phyloP scores from a whole-genome alignment of 495 filamentous ascomycete species.

The Saxispiralis lemnorum region DNA sequence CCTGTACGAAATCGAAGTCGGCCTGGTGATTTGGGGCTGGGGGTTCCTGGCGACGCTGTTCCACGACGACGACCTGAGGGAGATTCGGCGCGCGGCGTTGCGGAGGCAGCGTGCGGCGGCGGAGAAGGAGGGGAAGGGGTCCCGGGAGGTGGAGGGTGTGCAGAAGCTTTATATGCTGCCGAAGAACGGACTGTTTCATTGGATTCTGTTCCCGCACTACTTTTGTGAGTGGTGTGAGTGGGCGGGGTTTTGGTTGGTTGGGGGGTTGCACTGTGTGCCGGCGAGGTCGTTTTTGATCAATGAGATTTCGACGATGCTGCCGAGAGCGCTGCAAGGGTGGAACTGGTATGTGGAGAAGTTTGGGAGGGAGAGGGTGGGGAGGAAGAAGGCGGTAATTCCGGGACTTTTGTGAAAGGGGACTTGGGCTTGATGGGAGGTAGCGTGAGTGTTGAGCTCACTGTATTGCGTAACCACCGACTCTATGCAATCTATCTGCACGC shows the following conservation, averaged over 20 bases:
- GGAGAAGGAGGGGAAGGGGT: conserved; percentile 20
- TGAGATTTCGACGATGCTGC: conserved; percentile 77
- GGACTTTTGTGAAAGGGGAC: conserved; percentile 41
- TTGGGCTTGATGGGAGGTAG: no score
- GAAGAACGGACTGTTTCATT: conserved; percentile 59
- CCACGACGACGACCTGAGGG: conserved; percentile 60
- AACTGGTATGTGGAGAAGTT: conserved; percentile 82
- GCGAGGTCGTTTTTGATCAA: conserved; percentile 70
- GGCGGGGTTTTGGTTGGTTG: conserved; percentile 67
- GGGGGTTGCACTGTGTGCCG: conserved; percentile 40
- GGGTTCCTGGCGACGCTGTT: conserved; percentile 69
- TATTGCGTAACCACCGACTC: no score
- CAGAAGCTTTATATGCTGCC: conserved; percentile 88
- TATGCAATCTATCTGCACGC: no score
- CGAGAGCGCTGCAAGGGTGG: conserved; percentile 64
- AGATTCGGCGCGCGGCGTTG: conserved; percentile 50
- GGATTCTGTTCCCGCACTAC: conserved; percentile 81
- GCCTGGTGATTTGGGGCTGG: conserved; percentile 42
- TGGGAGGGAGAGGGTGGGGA: conserved; percentile 56
- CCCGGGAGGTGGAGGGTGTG: conserved; percentile 23
- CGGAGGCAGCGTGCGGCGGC: conserved; percentile 27
- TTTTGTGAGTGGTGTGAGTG: conserved; percentile 93
- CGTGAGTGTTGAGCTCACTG: no score
- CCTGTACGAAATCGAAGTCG: conserved; percentile 33
- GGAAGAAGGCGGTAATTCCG: conserved; percentile 68